A percentile compares a stretch with the other conserved stretches of the same genome.
Conservation (phyloP, 2,329 filamentous ascomycete species). For the Aciculosporium take region DNA sequence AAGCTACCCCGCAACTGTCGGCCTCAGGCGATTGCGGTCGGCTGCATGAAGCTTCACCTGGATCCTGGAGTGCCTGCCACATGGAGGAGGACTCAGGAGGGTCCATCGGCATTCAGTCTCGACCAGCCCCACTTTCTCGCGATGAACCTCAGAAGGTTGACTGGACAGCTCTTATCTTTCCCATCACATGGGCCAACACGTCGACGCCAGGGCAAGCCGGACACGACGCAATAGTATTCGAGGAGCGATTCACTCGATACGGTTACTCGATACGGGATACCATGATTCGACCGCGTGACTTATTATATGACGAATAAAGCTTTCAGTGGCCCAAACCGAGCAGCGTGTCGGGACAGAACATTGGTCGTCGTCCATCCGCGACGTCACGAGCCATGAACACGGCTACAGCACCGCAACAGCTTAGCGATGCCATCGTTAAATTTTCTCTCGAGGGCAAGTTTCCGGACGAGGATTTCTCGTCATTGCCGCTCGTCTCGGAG, state of each 20-base stretch:
- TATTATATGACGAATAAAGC: neutral
- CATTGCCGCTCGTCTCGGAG: slow-evolving; percentile 22
- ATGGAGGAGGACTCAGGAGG: neutral
- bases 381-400: slow-evolving; percentile 16
- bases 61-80: neutral
- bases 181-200: too few relatives aligned
- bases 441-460: slow-evolving; percentile 28
- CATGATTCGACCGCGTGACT: neutral
- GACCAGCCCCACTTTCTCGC: neutral
- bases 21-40: too few relatives aligned
- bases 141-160: slow-evolving; percentile 2
- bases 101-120: too few relatives aligned
- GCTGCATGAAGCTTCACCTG: too few relatives aligned
- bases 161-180: slow-evolving; percentile 7
- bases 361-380: neutral
- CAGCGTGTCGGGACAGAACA: neutral
- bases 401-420: slow-evolving; percentile 15
- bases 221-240: neutral
- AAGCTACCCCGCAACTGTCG: too few relatives aligned
- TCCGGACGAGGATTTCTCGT: slow-evolving; percentile 25
- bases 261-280: neutral
- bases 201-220: too few relatives aligned
- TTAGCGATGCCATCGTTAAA: slow-evolving; percentile 26
- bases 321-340: neutral
- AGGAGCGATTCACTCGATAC: neutral